Evolutionary conservation across 192 early-diverging fungal species (phyloP).

Genomic region (Coemansia sp.): DNA sequence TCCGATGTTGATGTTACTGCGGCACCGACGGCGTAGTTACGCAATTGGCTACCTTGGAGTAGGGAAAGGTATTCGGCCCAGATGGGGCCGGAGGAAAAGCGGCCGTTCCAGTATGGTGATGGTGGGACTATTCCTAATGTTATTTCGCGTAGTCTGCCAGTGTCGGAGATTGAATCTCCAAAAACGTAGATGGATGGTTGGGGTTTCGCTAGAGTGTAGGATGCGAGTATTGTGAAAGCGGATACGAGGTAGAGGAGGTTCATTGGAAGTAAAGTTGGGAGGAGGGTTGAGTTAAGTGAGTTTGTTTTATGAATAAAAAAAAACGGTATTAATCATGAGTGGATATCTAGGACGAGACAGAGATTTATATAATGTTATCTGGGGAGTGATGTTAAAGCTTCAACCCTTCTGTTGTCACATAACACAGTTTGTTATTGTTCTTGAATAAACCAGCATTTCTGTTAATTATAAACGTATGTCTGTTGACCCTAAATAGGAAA

Average conservation of each 20-base stretch:
- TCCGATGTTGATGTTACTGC: slow-evolving; percentile 1
- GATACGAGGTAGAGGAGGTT: not conserved
- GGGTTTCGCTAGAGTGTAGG: not conserved
- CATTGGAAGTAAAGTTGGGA: not conserved
- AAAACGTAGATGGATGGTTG: slow-evolving; percentile 14
- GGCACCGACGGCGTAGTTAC: slow-evolving; percentile 6
- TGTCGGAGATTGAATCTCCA: slow-evolving; percentile 25
- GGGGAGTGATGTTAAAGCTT: no score
- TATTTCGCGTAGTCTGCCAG: slow-evolving; percentile 7
- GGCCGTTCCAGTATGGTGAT: slow-evolving; percentile 21
- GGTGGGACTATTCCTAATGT: slow-evolving; percentile 10
- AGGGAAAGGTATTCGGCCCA: slow-evolving; percentile 19
- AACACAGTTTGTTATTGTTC: not conserved
- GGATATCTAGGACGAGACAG: no score
- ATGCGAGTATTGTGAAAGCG: not conserved
- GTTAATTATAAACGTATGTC: not conserved
- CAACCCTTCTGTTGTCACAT: no score
- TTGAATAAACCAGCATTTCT: not conserved
- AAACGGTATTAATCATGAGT: no score
- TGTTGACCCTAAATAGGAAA: no score
- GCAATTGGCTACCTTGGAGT: not conserved
- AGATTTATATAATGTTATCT: no score
- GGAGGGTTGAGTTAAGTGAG: not conserved
- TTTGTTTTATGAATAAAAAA: no score
- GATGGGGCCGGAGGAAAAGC: slow-evolving; percentile 18